These are phyloP conservation scores for Lachnellula subtilissima DNA, from an alignment of 2,329 filamentous ascomycete genomes.

Conservation along the genomic window DNA sequence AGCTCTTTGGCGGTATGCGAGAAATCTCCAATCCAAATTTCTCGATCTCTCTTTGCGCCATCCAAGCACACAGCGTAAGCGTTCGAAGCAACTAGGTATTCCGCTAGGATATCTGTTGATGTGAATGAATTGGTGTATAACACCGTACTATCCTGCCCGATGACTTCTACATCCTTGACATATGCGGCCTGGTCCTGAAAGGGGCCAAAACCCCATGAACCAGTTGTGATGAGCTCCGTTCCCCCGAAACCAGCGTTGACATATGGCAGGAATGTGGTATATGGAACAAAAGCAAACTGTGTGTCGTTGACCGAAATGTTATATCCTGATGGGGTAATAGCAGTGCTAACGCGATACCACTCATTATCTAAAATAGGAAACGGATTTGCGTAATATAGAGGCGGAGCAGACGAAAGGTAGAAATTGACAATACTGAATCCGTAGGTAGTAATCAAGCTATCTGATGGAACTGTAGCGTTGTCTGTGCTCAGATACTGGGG, in stretches of 20 bases:
- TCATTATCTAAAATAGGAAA: slow-evolving; percentile 29
- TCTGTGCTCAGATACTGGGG: slow-evolving; percentile 33
- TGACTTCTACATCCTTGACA: slow-evolving; percentile 33
- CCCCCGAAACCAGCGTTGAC: slow-evolving; percentile 4
- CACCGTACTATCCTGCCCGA: slow-evolving; percentile 26
- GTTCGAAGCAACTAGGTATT: slow-evolving; percentile 36
- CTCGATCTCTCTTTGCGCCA: slow-evolving; percentile 38
- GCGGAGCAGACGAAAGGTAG: slow-evolving; percentile 28
- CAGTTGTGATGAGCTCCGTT: slow-evolving; percentile 18
- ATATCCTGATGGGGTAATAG: slow-evolving; percentile 28
- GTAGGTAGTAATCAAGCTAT: slow-evolving; percentile 33
- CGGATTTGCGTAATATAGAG: slow-evolving; percentile 23
- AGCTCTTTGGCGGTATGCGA: slow-evolving; percentile 38
- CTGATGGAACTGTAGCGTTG: slow-evolving; percentile 32
- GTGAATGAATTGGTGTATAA: slow-evolving; percentile 33
- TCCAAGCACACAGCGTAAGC: slow-evolving; percentile 36
- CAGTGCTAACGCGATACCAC: slow-evolving; percentile 37
- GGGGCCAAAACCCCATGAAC: slow-evolving; percentile 38
- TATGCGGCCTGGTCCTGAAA: slow-evolving; percentile 37
- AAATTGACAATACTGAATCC: slow-evolving; percentile 36
- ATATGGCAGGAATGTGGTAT: slow-evolving; percentile 12
- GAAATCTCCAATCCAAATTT: slow-evolving; percentile 41
- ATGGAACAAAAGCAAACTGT: slow-evolving; percentile 7
- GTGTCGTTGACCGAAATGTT: slow-evolving; percentile 28
- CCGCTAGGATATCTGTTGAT: slow-evolving; percentile 26